Percentiles rank a stretch among this genome's conserved stretches.
These are phyloP conservation scores for Nakazawaea wickerhamii DNA, from an alignment of 805 yeast genomes.

Conservation along the genomic window DNA sequence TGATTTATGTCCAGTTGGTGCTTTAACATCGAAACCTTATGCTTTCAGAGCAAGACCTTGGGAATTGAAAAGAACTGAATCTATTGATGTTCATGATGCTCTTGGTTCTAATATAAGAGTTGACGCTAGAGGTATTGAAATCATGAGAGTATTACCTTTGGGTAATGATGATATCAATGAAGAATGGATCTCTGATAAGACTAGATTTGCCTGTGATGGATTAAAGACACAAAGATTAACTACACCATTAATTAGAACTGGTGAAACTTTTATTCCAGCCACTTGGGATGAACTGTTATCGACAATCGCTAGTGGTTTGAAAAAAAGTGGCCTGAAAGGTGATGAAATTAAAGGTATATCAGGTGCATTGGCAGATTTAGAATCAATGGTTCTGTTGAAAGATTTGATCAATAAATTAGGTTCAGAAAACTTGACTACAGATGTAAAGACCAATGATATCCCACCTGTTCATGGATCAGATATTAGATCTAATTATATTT, in stretches of 20 bases:
- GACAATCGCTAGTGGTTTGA: slow-evolving; percentile 58
- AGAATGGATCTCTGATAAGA: slow-evolving; percentile 88
- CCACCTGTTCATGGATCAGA: slow-evolving; percentile 67
- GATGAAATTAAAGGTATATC: slow-evolving; percentile 76
- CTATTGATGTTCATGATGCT: slow-evolving; percentile 80
- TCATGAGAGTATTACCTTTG: slow-evolving; percentile 82
- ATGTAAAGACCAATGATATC: slow-evolving; percentile 49
- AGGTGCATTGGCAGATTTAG: slow-evolving; percentile 81
- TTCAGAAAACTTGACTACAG: slow-evolving; percentile 76
- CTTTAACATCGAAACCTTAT: slow-evolving; percentile 83
- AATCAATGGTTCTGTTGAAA: slow-evolving; percentile 74
- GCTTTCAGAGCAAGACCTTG: slow-evolving; percentile 92
- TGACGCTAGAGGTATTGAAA: slow-evolving; percentile 82
- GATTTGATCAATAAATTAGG: slow-evolving; percentile 73
- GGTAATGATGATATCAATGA: slow-evolving; percentile 82
- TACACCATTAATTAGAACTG: slow-evolving; percentile 68
- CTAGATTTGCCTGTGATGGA: slow-evolving; percentile 83
- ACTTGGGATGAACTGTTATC: slow-evolving; percentile 86
- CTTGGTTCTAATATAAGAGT: slow-evolving; percentile 79
- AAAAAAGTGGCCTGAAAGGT: slow-evolving; percentile 50
- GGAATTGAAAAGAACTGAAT: slow-evolving; percentile 87
- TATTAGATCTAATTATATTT: slow-evolving; percentile 70
- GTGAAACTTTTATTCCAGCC: slow-evolving; percentile 63
- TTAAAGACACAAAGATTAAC: slow-evolving; percentile 82
- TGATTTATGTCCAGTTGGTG: slow-evolving; percentile 90